Base-by-base conservation (phyloP, 2,329 filamentous ascomycete species). In the Curvularia sp. region DNA sequence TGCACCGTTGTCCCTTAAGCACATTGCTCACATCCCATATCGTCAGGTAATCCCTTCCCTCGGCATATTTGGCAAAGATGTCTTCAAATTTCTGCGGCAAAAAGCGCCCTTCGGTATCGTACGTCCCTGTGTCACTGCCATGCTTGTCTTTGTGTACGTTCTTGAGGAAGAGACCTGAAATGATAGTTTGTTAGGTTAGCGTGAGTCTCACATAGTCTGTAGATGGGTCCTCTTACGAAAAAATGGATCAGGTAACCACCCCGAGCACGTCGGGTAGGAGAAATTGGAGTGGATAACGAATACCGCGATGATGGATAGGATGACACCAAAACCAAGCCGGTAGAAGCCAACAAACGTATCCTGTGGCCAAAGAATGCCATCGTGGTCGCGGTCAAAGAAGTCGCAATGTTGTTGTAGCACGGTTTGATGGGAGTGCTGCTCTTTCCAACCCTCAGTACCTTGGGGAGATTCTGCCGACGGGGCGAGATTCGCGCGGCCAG, bases 331-430 rank as follows among this genome's bases (percentile, higher is more conserved):
- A 12, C 64, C 65, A 2, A 68, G 52, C 9, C 38, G 55, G 12
- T 49, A 60, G 53, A 66, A 68, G 24, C 65, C 62, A 5, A 44
- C 51, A 51, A 59, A 68, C 8, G 65, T 65, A 28, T 68, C 58
- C 64, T 60, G 66, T 9, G 64, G 64, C 12, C 62, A 68, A 24
- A 68, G 58, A 3, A 65, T 42, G 18, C 55, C 60, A 24, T 65
- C 62, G 7, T 52, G 31, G 41, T 65, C 57, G n/a, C 43, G 41
- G 39, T 65, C 58, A 62, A 64, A 66, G 53, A 68, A 65, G 46
- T 63, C 64, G 46, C 64, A 65, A 42, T 68, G 63, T 30, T 43
- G 41, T 43, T 43, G 51, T 12, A 53, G 42, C 4, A 53, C 51
- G n/a, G 51, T 53, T 9, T 53, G 42, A 2, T 53, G 51, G 3